A percentile compares a stretch with the other conserved stretches of the same genome.
phyloP scores from a whole-genome alignment of 805 yeast species.

The Saccharomycopsis olivae region DNA sequence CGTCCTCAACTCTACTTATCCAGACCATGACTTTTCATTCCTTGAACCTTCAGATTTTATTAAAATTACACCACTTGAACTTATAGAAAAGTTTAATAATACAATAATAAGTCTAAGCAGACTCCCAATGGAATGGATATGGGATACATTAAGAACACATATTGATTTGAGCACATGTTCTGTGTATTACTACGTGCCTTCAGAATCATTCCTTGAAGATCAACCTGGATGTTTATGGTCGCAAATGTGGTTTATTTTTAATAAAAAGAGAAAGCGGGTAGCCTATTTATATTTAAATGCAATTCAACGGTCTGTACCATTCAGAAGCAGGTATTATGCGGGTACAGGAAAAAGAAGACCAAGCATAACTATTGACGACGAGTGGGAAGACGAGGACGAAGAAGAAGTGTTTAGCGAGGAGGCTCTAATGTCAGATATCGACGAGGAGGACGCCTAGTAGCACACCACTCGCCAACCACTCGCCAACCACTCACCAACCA shows the following conservation, averaged over 20 bases:
- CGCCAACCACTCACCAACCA: no score
- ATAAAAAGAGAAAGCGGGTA: constrained; percentile 84
- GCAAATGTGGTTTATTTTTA: constrained; percentile 83
- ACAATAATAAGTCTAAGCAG: constrained; percentile 59
- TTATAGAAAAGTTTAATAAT: constrained; percentile 64
- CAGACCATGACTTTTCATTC: constrained; percentile 89
- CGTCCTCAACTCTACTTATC: constrained; percentile 82
- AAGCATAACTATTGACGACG: constrained; percentile 15
- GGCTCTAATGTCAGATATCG: constrained; percentile 17
- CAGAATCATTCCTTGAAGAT: constrained; percentile 56
- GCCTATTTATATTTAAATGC: constrained; percentile 72
- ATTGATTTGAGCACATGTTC: constrained; percentile 49
- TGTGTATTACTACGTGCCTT: constrained; percentile 29
- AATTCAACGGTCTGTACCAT: constrained; percentile 14
- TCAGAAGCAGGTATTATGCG: constrained; percentile 11
- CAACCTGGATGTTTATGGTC: constrained; percentile 58
- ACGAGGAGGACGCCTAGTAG: no score
- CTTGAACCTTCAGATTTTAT: constrained; percentile 71
- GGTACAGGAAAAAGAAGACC: constrained; percentile 9
- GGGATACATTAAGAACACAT: constrained; percentile 81
- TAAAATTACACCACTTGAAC: constrained; percentile 37
- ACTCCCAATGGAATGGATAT: constrained; percentile 54
- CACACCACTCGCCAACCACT: no score
- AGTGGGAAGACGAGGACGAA: constrained; percentile 8
- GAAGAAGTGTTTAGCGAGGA: constrained; percentile 7